These are phyloP conservation scores for Capsicum baccatum DNA, from an alignment of 257 asterid genomes.

Conservation along the genomic window DNA sequence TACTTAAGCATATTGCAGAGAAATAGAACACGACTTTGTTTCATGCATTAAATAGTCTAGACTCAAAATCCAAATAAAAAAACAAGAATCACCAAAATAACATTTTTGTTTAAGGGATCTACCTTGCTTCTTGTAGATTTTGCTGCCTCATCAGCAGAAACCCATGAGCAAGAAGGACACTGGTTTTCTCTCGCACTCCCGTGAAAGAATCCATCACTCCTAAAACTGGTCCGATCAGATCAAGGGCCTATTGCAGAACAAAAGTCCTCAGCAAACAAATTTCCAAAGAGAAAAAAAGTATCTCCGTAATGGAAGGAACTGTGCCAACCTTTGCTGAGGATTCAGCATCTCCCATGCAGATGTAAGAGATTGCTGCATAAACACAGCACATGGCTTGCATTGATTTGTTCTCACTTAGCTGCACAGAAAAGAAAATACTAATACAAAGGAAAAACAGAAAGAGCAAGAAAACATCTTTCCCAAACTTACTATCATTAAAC, in stretches of 20 bases:
- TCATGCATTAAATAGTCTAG: slow-evolving; percentile 4
- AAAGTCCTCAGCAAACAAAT: slow-evolving; percentile 1
- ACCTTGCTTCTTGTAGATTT: slow-evolving; percentile 96
- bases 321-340: slow-evolving; percentile 78
- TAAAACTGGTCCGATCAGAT: slow-evolving; percentile 84
- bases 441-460: slow-evolving; percentile 26
- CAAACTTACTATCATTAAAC: slow-evolving; percentile 13
- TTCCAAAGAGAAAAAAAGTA: not conserved
- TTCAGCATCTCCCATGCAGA: slow-evolving; percentile 95
- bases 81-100: slow-evolving; percentile 13
- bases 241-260: slow-evolving; percentile 67
- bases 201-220: slow-evolving; percentile 78
- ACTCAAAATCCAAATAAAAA: not conserved
- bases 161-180: slow-evolving; percentile 78
- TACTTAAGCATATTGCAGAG: not conserved
- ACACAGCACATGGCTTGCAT: slow-evolving; percentile 85
- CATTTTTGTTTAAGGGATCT: slow-evolving; percentile 16
- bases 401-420: slow-evolving; percentile 84
- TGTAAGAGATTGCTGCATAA: slow-evolving; percentile 88
- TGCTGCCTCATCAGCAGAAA: slow-evolving; percentile 89
- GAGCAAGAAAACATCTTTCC: not conserved
- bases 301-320: slow-evolving; percentile 6
- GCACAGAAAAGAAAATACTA: slow-evolving; percentile 30
- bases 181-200: slow-evolving; percentile 91
- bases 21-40: not conserved